Percentiles rank a stretch among this genome's conserved stretches.
These are phyloP conservation scores for Orobanche coerulescens DNA, from an alignment of 257 asterid species.

Conservation along the genomic window DNA sequence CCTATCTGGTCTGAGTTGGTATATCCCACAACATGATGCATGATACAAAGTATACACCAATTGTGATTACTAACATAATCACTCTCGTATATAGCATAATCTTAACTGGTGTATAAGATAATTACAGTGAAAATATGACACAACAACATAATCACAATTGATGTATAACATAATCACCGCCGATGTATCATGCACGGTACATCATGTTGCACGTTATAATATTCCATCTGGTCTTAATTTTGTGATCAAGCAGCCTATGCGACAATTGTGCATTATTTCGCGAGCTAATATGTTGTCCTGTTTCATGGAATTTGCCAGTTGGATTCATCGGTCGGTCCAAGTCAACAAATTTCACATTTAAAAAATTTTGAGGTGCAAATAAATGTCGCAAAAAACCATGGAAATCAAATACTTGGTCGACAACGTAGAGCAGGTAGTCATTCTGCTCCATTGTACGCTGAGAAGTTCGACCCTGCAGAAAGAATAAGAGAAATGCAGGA, in stretches of 20 bases:
- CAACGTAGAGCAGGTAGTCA: slow-evolving; percentile 54
- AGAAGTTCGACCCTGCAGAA: slow-evolving; percentile 65
- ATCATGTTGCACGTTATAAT: too few species aligned
- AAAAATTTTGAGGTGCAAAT: slow-evolving; percentile 50
- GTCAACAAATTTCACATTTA: slow-evolving; percentile 37
- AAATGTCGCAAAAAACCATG: slow-evolving; percentile 43
- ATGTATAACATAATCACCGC: too few species aligned
- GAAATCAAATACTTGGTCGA: slow-evolving; percentile 38
- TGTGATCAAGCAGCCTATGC: not conserved
- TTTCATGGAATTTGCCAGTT: slow-evolving; percentile 33
- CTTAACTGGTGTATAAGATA: too few species aligned
- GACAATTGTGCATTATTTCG: not conserved
- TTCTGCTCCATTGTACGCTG: slow-evolving; percentile 85
- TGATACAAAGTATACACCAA: too few species aligned
- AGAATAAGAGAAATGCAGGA: slow-evolving; percentile 50
- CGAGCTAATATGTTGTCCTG: slow-evolving; percentile 1
- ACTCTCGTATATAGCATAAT: too few species aligned
- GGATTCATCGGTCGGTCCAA: slow-evolving; percentile 48
- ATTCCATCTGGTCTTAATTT: slow-evolving; percentile 2
- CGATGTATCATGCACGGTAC: too few species aligned
- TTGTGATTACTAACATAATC: too few species aligned
- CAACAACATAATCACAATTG: too few species aligned
- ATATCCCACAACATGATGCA: too few species aligned
- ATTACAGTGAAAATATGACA: too few species aligned
- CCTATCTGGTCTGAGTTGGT: too few species aligned